Evolutionary conservation across 306 rosid genomes (phyloP).

Genomic region (Astragalus membranaceus): DNA sequence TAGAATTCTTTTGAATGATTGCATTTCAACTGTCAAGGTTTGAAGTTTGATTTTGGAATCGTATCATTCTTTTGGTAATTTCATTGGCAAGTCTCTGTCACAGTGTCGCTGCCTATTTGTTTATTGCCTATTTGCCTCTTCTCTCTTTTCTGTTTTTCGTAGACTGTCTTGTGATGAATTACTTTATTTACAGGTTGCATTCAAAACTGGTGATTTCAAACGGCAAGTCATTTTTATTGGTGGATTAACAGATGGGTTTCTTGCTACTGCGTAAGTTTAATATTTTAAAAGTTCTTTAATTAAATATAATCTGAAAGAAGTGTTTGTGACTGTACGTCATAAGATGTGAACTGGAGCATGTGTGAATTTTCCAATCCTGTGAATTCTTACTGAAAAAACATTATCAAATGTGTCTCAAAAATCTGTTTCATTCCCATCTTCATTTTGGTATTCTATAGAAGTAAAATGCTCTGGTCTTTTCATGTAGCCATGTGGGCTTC

Average conservation of each 20-base stretch:
- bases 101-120: not conserved
- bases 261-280: conserved; percentile 72
- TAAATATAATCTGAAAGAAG: not conserved
- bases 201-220: conserved; percentile 80
- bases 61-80: not conserved
- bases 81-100: not conserved
- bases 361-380: not conserved
- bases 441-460: not conserved
- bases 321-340: not conserved
- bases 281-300: not conserved
- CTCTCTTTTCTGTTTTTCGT: not conserved
- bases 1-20: not conserved
- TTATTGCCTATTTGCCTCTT: not conserved
- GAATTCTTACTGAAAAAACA: not conserved
- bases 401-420: not conserved
- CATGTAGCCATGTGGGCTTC: not conserved
- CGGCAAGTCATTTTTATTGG: conserved; percentile 94
- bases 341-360: not conserved
- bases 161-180: not conserved
- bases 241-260: conserved; percentile 90
- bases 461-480: not conserved
- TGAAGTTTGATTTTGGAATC: not conserved
- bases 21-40: not conserved
- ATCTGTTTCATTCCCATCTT: conserved; percentile 3
- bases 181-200: conserved; percentile 67